Base-by-base conservation (phyloP, 805 yeast genomes). In the Barnettozyma californica region DNA sequence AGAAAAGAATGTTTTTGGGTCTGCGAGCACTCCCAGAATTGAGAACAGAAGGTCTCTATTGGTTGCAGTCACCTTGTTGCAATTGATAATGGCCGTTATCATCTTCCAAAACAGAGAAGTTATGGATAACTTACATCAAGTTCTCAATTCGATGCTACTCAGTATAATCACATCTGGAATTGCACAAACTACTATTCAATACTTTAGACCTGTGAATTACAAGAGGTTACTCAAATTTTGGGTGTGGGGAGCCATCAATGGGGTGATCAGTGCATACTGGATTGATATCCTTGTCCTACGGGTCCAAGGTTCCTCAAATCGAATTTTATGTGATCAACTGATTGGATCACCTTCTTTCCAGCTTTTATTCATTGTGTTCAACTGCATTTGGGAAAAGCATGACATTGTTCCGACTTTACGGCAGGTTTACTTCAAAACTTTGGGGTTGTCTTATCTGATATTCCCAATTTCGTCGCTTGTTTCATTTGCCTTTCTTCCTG, bases 181-280 rank as follows among this genome's bases (percentile, higher is more conserved):
- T 3, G 58, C 61, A 9, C 65, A 61, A 23, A 50, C 59, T 1
- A 48, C 54, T 14, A 51, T 60, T 4, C 65, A 61, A 44, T 48
- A 56, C 9, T 54, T 46, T 38, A 54, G 52, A 47, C 54, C 53
- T 20, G 57, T 54, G 8, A 51, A 51, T 40, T 58, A 53, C 26
- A 45, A 36, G 10, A 49, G 48, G 36, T 38, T 61, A 4, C 1
- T 68, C 47, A 81, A 81, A 56, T 82, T 82, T 53, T 58, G 71
- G 48, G 59, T 74, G 2, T 82, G 86, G 86, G 88, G 88, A 16
- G 62, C 70, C 11, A 65, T 81, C 41, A 81, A 81, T 60, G 87
- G 87, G 1, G 57, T 71, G 16, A 61, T 80, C 44, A 76, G 82
- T 4, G 72, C 70, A 1, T 57, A 76, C 14, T 82, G 87, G 87